Percentiles rank a stretch among this genome's conserved stretches.
phyloP scores from a whole-genome alignment of 495 filamentous ascomycete species.

The Talaromyces wortmannii region DNA sequence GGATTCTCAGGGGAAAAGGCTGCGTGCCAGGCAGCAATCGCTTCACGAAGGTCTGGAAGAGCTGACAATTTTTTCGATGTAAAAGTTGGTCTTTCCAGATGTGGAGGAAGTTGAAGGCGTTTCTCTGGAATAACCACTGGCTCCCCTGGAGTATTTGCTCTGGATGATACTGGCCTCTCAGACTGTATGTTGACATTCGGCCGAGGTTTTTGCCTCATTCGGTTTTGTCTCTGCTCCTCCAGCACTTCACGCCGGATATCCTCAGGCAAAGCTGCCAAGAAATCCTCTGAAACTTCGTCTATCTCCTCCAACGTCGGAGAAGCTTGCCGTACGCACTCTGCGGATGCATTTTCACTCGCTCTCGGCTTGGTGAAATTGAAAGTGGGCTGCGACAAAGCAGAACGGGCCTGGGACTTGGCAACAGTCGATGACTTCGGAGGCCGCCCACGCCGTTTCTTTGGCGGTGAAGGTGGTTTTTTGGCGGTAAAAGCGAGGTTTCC shows the following conservation, averaged over 20 bases:
- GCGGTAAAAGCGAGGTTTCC: slow-evolving; percentile 11
- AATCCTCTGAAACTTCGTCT: slow-evolving; percentile 55
- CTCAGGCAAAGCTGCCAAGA: slow-evolving; percentile 75
- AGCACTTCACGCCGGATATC: slow-evolving; percentile 75
- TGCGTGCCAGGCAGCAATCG: slow-evolving; percentile 59
- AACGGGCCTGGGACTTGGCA: slow-evolving; percentile 26
- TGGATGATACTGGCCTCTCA: background rate
- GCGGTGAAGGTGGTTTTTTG: slow-evolving; percentile 48
- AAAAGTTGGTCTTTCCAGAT: slow-evolving; percentile 53
- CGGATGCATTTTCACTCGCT: slow-evolving; percentile 2
- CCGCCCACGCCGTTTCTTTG: slow-evolving; percentile 50
- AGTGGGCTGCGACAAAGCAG: slow-evolving; percentile 57
- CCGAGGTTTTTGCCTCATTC: slow-evolving; percentile 37
- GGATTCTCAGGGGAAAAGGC: slow-evolving; percentile 64
- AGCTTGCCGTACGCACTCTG: slow-evolving; percentile 8
- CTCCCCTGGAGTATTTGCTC: slow-evolving; percentile 10
- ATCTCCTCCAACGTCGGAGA: slow-evolving; percentile 15
- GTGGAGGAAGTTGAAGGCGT: slow-evolving; percentile 40
- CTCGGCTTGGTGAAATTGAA: slow-evolving; percentile 41
- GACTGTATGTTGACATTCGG: slow-evolving; percentile 14
- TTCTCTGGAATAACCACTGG: slow-evolving; percentile 20
- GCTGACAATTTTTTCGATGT: slow-evolving; percentile 51
- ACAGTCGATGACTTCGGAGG: slow-evolving; percentile 30
- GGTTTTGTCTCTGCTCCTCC: slow-evolving; percentile 57
- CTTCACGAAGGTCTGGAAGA: slow-evolving; percentile 50